These are phyloP conservation scores for Candida xiaguanensis DNA, from an alignment of 805 yeast species.

Conservation along the genomic window DNA sequence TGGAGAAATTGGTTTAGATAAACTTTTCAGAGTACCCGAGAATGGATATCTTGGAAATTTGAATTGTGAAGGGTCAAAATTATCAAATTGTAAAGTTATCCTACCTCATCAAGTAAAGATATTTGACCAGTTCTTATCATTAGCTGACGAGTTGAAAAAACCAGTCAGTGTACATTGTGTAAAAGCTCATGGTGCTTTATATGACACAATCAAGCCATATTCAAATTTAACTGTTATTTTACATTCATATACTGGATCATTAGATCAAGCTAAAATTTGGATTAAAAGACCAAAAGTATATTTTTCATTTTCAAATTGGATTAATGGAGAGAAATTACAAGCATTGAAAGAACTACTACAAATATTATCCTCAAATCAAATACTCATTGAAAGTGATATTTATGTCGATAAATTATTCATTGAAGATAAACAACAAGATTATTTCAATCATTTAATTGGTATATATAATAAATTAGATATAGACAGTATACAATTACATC, in stretches of 20 bases:
- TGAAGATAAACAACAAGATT: conserved; percentile 11
- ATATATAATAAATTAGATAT: conserved; percentile 16
- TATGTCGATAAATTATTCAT: conserved; percentile 24
- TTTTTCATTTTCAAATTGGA: conserved; percentile 53
- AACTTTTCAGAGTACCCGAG: conserved; percentile 62
- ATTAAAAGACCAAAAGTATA: conserved; percentile 33
- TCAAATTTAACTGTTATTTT: conserved; percentile 48
- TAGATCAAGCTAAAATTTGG: conserved; percentile 59
- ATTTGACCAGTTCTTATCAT: conserved; percentile 44
- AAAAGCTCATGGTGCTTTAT: conserved; percentile 64
- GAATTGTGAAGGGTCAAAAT: conserved; percentile 14
- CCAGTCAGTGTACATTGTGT: conserved; percentile 84
- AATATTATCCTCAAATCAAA: conserved; percentile 17
- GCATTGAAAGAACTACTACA: conserved; percentile 16
- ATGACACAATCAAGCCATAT: conserved; percentile 33
- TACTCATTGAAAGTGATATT: conserved; percentile 36
- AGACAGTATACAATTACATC: conserved; percentile 6
- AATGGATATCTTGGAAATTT: conserved; percentile 50
- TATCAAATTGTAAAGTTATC: conserved; percentile 48
- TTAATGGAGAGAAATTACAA: conserved; percentile 37
- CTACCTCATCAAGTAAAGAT: conserved; percentile 64
- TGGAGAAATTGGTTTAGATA: conserved; percentile 94
- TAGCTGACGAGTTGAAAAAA: conserved; percentile 48
- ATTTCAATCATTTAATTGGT: conserved; percentile 19
- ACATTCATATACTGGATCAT: conserved; percentile 85